Base-by-base conservation (phyloP, 176 grass and related monocot genomes). In the Aegilops umbellulata region DNA sequence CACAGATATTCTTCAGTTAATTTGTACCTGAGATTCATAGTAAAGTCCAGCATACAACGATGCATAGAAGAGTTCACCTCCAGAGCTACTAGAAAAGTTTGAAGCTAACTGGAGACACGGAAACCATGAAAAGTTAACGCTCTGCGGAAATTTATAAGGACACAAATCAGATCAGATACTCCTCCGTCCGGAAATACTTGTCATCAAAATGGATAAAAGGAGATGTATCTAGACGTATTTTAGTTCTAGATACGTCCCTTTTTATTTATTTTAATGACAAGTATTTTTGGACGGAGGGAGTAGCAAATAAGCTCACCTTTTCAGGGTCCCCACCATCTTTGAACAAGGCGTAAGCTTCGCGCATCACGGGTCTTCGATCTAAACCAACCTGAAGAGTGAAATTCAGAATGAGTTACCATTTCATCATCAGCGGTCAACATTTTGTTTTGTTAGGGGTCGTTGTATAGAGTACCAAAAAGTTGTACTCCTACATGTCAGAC, bases 361-460 rank as follows among this genome's bases (percentile, higher is more conserved):
- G 88, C 95, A 95, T 98, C 39, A 98, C 86, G 55, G 93, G 91
- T 79, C 95, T 86, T 62, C 87, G 71, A 82, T 98, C 95, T 67
- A 20, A 73, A 89, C 90, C 93, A 36, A 98, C 91, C 95, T 98
- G 58, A 87, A 82, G 41, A 71, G 20, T 29, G n/a, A 77, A 31
- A 65, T n/a, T 13, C 30, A 36, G 2, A 36, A 60, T 7, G 60
- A 35, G 20, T 47, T 55, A 3, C 17, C 14, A 20, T 36, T 15
- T 78, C 12, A 22, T 15, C 8, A 38, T 38, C 36, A 38, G 36
- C 7, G 36, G 36, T 38, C 36, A 30, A 35, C 9, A 27, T 5
- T 20, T 17, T 41, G 14, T 67, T 44, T 16, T 22, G 10, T 8
- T 35, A 51, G 62, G 19, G 14, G 11, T 36, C 4, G 1, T 83